Base-by-base conservation (phyloP, 306 rosid genomes). In the Fragaria iinumae region DNA sequence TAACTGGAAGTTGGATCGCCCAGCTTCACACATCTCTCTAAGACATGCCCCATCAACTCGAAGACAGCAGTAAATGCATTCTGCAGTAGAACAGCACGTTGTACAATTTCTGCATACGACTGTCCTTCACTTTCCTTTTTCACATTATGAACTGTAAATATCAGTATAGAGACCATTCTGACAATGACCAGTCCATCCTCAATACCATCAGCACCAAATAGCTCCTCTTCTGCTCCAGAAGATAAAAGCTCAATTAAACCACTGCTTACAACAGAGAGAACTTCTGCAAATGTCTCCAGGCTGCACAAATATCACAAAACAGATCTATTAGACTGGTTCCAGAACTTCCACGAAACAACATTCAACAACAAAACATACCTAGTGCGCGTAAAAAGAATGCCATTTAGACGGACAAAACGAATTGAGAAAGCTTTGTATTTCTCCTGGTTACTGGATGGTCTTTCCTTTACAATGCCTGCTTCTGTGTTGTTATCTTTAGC, bases 81-180 rank as follows among this genome's bases (percentile, higher is more conserved):
- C 88, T 86, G 96, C 71, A 95, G 93, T 29, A 95, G 82, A 62
- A 85, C 97, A 71, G 90, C 91, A 81, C 91, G 92, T 80, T 95
- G 97, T 47, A 95, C 90, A 86, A 95, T 88, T 86, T 95, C 99
- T 21, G 92, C 91, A 80, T 95, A 95, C 1, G 91, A 89, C 87
- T 94, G 97, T 65, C 97, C 96, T 84, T 91, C 98, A 81, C 90
- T 83, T 79, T 92, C 97, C 83, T 81, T 91, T 63, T 85, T 92
- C 81, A 83, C 92, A 84, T 87, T 86, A 75, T 95, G 89, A 79
- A 89, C 89, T 13, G 96, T 91, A 79, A 86, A 95, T 86, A 92
- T 76, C 76, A 91, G 85, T 80, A 89, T 92, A 48, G 97, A 84
- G 53, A 89, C 83, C 76, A 95, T 74, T 83, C 96, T 87, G 70